phyloP scores from a whole-genome alignment of 371 early-diverging fungal species.

The Conidiobolus incongruus region DNA sequence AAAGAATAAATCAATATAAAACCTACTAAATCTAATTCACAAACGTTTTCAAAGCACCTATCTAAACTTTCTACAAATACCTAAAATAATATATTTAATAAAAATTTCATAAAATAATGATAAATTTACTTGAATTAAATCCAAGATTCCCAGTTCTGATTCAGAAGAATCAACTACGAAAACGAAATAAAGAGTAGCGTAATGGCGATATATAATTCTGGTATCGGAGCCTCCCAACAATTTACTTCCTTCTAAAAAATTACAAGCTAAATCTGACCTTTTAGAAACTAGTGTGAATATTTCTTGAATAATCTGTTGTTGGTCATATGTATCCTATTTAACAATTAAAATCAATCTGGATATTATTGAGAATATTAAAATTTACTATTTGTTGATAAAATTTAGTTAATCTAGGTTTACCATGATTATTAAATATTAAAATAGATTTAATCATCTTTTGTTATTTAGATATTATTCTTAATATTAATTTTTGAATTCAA shows the following conservation, averaged over 20 bases:
- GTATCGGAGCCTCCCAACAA: slow-evolving; percentile 67
- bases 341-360: too few relatives aligned
- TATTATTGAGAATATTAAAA: too few relatives aligned
- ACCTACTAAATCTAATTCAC: slow-evolving; percentile 78
- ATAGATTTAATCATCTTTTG: slow-evolving; percentile 67
- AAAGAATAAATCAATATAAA: not conserved
- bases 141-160: slow-evolving; percentile 83
- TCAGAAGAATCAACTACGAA: slow-evolving; percentile 89
- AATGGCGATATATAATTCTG: slow-evolving; percentile 78
- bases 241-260: slow-evolving; percentile 74
- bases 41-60: slow-evolving; percentile 82
- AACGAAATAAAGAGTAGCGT: slow-evolving; percentile 86
- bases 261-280: slow-evolving; percentile 70
- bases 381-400: slow-evolving; percentile 78
- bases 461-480: too few relatives aligned
- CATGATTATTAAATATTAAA: slow-evolving; percentile 88
- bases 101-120: not conserved
- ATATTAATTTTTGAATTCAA: too few relatives aligned
- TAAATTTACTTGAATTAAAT: slow-evolving; percentile 59
- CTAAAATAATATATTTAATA: slow-evolving; percentile 12
- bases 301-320: slow-evolving; percentile 62
- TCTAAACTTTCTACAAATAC: slow-evolving; percentile 92
- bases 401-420: slow-evolving; percentile 77
- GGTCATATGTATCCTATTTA: slow-evolving; percentile 47
- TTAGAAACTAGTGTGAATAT: slow-evolving; percentile 62